These are phyloP conservation scores for Castanea crenata DNA, from an alignment of 306 rosid genomes.

Conservation along the genomic window DNA sequence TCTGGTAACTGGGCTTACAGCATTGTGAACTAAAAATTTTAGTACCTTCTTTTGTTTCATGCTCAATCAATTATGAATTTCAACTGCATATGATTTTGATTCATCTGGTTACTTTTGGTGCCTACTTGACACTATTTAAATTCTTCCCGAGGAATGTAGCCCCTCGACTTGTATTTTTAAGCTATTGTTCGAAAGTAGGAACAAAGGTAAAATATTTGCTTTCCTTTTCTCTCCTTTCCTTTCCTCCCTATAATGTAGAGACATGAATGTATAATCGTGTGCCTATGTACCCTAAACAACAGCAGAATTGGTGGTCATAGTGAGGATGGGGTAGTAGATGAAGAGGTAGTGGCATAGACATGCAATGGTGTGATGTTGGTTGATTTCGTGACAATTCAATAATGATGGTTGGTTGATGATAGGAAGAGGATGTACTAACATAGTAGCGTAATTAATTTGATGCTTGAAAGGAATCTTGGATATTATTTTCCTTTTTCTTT, in stretches of 20 bases:
- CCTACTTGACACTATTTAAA: neutral
- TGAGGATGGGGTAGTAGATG: neutral
- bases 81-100: neutral
- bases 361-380: neutral
- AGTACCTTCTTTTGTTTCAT: neutral
- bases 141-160: too few species aligned
- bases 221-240: neutral
- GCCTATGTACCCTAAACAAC: neutral
- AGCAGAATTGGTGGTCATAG: neutral
- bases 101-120: neutral
- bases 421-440: too few species aligned
- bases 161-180: neutral
- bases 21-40: neutral
- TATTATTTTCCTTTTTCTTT: too few species aligned
- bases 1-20: constrained; percentile 1
- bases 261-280: neutral
- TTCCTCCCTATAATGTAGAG: neutral
- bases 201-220: neutral
- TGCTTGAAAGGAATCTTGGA: too few species aligned
- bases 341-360: neutral
- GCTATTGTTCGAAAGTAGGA: neutral
- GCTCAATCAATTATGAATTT: neutral
- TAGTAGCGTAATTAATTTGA: too few species aligned
- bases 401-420: too few species aligned
- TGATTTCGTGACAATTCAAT: too few species aligned